Evolutionary conservation across 1,284 basidiomycete species (phyloP).

Genomic region (Boletus smithii): DNA sequence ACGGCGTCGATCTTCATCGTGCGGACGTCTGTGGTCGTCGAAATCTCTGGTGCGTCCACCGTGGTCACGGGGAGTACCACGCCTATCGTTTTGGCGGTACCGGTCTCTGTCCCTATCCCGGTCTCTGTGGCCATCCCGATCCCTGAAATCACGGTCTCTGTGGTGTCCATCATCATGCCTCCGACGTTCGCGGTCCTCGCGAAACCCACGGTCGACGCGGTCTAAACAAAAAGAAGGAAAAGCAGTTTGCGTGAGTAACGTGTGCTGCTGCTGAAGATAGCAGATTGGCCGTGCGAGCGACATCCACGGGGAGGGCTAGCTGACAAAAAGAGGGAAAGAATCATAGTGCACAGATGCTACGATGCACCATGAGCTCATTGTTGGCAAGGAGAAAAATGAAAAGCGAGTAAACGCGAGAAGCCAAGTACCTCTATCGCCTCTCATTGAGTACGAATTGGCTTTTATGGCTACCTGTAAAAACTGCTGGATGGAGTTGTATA

Average conservation of each 20-base stretch:
- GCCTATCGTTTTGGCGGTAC: slow-evolving; percentile 42
- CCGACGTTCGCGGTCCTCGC: slow-evolving; percentile 52
- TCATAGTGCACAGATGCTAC: slow-evolving; percentile 51
- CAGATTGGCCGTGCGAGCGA: slow-evolving; percentile 38
- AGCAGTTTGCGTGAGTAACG: slow-evolving; percentile 47
- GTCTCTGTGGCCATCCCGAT: slow-evolving; percentile 43
- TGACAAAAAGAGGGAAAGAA: slow-evolving; percentile 53
- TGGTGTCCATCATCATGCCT: slow-evolving; percentile 53
- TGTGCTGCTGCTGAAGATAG: slow-evolving; percentile 39
- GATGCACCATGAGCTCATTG: slow-evolving; percentile 62
- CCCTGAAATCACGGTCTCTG: slow-evolving; percentile 43
- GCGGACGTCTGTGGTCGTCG: slow-evolving; percentile 43
- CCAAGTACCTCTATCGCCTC: slow-evolving; percentile 38
- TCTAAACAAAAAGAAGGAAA: slow-evolving; percentile 43
- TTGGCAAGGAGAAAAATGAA: slow-evolving; percentile 24
- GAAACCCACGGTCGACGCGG: slow-evolving; percentile 48
- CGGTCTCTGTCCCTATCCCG: slow-evolving; percentile 40
- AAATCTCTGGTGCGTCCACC: slow-evolving; percentile 40
- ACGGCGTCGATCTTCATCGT: slow-evolving; percentile 47
- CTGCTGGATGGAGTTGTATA: slow-evolving; percentile 11
- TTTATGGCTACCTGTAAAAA: slow-evolving; percentile 32
- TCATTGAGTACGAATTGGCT: slow-evolving; percentile 31
- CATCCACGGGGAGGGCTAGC: slow-evolving; percentile 46
- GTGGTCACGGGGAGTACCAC: slow-evolving; percentile 35
- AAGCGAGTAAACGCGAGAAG: slow-evolving; percentile 23